Evolutionary conservation across 2,329 filamentous ascomycete genomes (phyloP).

Genomic region (Lachnellula willkommii): DNA sequence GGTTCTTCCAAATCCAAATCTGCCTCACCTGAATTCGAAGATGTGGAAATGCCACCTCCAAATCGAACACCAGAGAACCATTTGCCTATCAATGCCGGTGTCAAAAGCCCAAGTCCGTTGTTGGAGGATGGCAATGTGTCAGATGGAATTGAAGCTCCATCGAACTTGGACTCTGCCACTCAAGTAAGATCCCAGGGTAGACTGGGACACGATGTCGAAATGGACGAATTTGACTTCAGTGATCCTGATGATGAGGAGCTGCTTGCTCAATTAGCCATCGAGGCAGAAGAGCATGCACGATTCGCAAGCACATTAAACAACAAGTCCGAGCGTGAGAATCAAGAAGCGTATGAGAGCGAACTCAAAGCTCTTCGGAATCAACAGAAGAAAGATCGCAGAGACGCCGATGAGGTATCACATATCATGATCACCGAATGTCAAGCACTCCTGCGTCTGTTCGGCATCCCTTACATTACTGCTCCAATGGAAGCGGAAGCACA

Average conservation of each 20-base stretch:
- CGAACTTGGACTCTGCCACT: conserved; percentile 19
- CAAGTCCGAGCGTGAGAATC: conserved; percentile 63
- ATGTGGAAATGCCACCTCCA: conserved; percentile 37
- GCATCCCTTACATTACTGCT: conserved; percentile 91
- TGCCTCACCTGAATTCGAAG: conserved; percentile 44
- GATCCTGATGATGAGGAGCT: conserved; percentile 92
- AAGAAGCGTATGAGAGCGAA: conserved; percentile 78
- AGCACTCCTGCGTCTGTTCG: conserved; percentile 81
- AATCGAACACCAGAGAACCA: neutral
- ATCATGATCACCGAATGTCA: conserved; percentile 96
- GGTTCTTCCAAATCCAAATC: conserved; percentile 31
- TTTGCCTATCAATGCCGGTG: neutral
- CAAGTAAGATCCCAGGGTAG: conserved; percentile 12
- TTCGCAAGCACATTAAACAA: conserved; percentile 86
- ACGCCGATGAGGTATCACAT: conserved; percentile 94
- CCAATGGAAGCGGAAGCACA: conserved; percentile 99
- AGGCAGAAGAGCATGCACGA: conserved; percentile 88
- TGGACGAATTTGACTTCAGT: conserved; percentile 56
- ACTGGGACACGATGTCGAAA: conserved; percentile 33
- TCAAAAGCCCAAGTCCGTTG: conserved; percentile 16
- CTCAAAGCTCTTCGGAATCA: conserved; percentile 83
- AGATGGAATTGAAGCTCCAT: conserved; percentile 6
- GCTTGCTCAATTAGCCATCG: conserved; percentile 75
- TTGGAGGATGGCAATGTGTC: conserved; percentile 25
- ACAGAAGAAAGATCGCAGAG: conserved; percentile 91